Conservation (phyloP, 2,329 filamentous ascomycete species). For the Aspergillus udagawae region DNA sequence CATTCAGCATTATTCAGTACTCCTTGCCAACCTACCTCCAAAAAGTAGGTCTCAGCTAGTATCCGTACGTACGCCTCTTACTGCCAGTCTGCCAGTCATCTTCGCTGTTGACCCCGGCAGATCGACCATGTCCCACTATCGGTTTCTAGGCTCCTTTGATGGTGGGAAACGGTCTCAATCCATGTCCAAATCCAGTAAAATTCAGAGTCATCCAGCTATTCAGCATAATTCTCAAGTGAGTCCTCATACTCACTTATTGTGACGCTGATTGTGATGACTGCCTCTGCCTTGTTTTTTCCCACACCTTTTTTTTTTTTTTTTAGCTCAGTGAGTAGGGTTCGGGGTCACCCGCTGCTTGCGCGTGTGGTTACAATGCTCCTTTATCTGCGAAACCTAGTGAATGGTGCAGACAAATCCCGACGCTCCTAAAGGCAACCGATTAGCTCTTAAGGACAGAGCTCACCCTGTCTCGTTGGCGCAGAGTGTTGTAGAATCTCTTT, state of each 20-base stretch:
- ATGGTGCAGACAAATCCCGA: slow-evolving; percentile 1
- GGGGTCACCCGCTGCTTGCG: slow-evolving; percentile 14
- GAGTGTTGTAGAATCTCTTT: too few species aligned
- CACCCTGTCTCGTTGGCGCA: background rate
- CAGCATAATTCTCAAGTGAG: background rate
- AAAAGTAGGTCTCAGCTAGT: too few species aligned
- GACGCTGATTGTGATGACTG: background rate
- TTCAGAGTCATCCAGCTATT: background rate
- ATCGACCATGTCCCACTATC: background rate
- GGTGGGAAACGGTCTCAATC: slow-evolving; percentile 1
- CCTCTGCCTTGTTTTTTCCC: background rate
- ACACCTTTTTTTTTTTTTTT: background rate
- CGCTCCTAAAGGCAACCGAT: background rate
- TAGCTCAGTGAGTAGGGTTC: background rate
- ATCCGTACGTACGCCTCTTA: too few species aligned
- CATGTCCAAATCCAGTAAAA: background rate
- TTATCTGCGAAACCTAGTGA: background rate
- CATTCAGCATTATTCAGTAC: background rate
- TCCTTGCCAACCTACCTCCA: background rate
- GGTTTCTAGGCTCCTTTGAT: background rate
- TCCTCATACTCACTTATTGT: background rate
- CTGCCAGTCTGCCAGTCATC: slow-evolving; percentile 5
- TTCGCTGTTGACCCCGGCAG: background rate
- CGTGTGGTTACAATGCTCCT: slow-evolving; percentile 14
- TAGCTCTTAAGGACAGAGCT: background rate